Percentiles rank a stretch among this genome's conserved stretches.
Conservation (phyloP, 805 yeast species). For the Hanseniaspora jakobsenii region DNA sequence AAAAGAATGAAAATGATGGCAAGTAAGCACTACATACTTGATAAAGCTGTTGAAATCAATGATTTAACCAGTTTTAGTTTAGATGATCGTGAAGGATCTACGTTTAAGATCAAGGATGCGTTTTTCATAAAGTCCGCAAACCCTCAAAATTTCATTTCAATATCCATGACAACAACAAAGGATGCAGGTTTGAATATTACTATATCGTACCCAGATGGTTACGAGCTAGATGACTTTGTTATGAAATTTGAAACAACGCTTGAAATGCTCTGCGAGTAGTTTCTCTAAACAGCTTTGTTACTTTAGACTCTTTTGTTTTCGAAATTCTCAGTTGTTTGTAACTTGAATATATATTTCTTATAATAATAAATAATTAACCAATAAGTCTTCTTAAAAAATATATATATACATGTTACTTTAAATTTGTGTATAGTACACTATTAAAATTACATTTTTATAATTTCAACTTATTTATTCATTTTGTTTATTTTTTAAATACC, state of each 20-base stretch:
- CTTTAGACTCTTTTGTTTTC: too few relatives aligned
- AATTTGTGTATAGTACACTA: too few relatives aligned
- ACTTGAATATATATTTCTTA: too few relatives aligned
- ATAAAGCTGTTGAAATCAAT: constrained; percentile 22
- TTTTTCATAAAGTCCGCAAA: constrained; percentile 22
- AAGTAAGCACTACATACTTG: constrained; percentile 15
- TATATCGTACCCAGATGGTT: constrained; percentile 24
- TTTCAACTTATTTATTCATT: too few relatives aligned
- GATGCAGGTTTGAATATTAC: constrained; percentile 23
- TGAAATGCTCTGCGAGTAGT: constrained; percentile 15
- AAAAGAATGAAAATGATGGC: constrained; percentile 23
- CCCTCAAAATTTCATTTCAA: constrained; percentile 22
- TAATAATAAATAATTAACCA: too few relatives aligned
- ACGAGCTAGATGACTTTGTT: constrained; percentile 23
- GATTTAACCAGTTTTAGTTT: constrained; percentile 21
- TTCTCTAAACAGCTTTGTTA: too few relatives aligned
- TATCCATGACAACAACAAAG: constrained; percentile 21
- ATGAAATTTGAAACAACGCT: constrained; percentile 25
- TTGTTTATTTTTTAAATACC: too few relatives aligned
- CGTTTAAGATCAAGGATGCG: constrained; percentile 19
- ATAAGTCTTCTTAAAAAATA: too few relatives aligned
- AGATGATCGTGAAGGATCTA: constrained; percentile 2
- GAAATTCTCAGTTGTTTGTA: too few relatives aligned
- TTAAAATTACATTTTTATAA: too few relatives aligned
- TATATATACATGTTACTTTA: too few relatives aligned